phyloP scores from a whole-genome alignment of 805 yeast species.

The Ogataea parapolymorpha region DNA sequence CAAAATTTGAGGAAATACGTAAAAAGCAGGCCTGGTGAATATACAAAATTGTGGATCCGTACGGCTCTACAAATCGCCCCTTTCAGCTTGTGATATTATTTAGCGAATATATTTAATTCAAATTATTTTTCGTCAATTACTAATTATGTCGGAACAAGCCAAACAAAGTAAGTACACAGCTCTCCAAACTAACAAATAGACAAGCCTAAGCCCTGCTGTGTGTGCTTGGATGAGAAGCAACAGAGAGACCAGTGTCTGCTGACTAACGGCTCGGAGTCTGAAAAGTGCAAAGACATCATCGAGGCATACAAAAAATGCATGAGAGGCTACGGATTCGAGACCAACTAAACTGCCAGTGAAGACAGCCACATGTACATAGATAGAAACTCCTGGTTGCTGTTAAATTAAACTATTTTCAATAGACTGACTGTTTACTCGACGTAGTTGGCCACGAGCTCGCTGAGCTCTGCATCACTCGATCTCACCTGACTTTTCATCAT shows the following conservation, averaged over 20 bases:
- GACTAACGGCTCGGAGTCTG: slow-evolving; percentile 77
- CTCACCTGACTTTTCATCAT: slow-evolving; percentile 60
- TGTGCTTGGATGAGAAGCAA: slow-evolving; percentile 63
- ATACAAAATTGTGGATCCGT: too few relatives aligned
- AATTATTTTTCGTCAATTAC: slow-evolving; percentile 1
- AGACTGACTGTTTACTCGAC: slow-evolving; percentile 31
- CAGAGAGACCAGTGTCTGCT: slow-evolving; percentile 84
- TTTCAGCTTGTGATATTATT: background rate
- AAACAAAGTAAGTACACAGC: slow-evolving; percentile 22
- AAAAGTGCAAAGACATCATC: slow-evolving; percentile 73
- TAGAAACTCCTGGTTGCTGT: background rate
- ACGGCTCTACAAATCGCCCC: background rate
- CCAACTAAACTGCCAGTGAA: slow-evolving; percentile 21
- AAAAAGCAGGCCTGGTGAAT: too few relatives aligned
- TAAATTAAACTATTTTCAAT: background rate
- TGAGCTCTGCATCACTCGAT: slow-evolving; percentile 48
- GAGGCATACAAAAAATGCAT: slow-evolving; percentile 78
- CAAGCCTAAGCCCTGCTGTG: slow-evolving; percentile 96
- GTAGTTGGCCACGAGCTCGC: slow-evolving; percentile 50
- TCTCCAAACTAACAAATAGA: slow-evolving; percentile 17
- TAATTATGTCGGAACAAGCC: slow-evolving; percentile 21
- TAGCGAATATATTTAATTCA: background rate
- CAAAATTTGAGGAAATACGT: too few relatives aligned
- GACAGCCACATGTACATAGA: background rate
- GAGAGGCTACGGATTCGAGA: slow-evolving; percentile 85